These are phyloP conservation scores for Coemansia sp. DNA, from an alignment of 192 early-diverging fungal genomes.

Conservation along the genomic window DNA sequence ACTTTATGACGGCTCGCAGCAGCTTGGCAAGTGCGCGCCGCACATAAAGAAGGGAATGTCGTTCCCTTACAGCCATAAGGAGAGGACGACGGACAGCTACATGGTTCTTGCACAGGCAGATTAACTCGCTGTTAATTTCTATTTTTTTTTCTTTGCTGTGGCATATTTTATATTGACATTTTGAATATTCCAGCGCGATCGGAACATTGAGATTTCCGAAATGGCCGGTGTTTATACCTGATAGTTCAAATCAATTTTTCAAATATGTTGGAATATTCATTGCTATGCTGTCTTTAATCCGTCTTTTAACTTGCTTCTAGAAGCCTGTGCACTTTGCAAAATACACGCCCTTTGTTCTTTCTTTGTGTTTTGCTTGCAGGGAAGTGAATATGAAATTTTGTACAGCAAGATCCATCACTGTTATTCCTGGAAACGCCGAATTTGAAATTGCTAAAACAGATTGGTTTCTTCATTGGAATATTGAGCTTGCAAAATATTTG, in stretches of 20 bases:
- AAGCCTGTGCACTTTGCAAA: neutral
- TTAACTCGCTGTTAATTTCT: neutral
- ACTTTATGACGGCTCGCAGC: constrained; percentile 49
- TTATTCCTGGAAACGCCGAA: neutral
- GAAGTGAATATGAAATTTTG: neutral
- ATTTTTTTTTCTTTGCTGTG: neutral
- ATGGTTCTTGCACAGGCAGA: constrained; percentile 51
- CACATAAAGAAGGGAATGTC: constrained; percentile 56
- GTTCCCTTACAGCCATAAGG: constrained; percentile 53
- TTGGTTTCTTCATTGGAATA: too few species aligned
- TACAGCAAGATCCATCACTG: neutral
- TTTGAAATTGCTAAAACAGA: too few species aligned
- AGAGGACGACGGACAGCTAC: constrained; percentile 39
- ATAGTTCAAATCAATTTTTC: too few species aligned
- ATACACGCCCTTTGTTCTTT: neutral
- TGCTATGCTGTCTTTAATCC: neutral
- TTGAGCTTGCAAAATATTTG: too few species aligned
- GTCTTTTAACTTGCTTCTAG: neutral
- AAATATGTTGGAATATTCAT: neutral
- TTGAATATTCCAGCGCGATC: neutral
- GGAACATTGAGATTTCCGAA: too few species aligned
- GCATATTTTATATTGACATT: neutral
- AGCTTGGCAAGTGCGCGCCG: constrained; percentile 56
- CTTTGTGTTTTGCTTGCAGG: constrained; percentile 1
- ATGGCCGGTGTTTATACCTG: too few species aligned